A percentile compares a stretch with the other conserved stretches of the same genome.
phyloP scores from a whole-genome alignment of 192 early-diverging fungal genomes.

The Entophlyctis luteolus region DNA sequence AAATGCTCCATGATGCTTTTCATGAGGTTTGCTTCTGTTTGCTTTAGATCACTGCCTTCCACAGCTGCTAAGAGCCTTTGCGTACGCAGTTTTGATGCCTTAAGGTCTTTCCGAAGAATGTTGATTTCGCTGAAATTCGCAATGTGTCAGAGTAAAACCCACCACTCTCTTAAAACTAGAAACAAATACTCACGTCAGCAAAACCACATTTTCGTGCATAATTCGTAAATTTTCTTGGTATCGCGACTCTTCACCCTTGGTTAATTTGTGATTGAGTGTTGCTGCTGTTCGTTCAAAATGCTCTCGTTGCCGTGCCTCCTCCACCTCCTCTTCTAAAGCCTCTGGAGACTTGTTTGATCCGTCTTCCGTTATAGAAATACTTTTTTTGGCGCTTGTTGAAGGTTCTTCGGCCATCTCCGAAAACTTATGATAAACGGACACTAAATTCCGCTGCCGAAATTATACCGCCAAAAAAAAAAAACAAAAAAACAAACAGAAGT shows the following conservation, averaged over 20 bases:
- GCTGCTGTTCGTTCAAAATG: slow-evolving; percentile 47
- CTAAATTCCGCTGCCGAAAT: slow-evolving; percentile 24
- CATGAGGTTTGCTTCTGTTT: not conserved
- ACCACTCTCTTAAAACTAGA: not conserved
- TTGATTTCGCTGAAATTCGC: slow-evolving; percentile 41
- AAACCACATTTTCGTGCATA: slow-evolving; percentile 43
- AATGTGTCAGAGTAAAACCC: not conserved
- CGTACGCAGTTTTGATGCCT: slow-evolving; percentile 26
- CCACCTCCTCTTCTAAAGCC: slow-evolving; percentile 30
- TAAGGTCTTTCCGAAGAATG: slow-evolving; percentile 36
- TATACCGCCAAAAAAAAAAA: too few relatives aligned
- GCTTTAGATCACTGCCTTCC: not conserved
- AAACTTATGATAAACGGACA: slow-evolving; percentile 32
- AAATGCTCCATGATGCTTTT: not conserved
- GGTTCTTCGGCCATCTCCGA: slow-evolving; percentile 10
- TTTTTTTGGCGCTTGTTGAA: slow-evolving; percentile 4
- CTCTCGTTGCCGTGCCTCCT: slow-evolving; percentile 44
- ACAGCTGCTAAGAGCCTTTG: slow-evolving; percentile 5
- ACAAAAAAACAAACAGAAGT: not conserved
- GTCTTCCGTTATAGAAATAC: slow-evolving; percentile 5
- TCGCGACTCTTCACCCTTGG: slow-evolving; percentile 38
- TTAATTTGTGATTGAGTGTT: slow-evolving; percentile 34
- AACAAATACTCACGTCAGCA: slow-evolving; percentile 32
- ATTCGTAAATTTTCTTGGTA: slow-evolving; percentile 40
- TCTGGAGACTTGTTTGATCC: slow-evolving; percentile 2